These are phyloP conservation scores for Chenopodium quinoa DNA, from an alignment of 148 eudicot genomes.

Conservation along the genomic window DNA sequence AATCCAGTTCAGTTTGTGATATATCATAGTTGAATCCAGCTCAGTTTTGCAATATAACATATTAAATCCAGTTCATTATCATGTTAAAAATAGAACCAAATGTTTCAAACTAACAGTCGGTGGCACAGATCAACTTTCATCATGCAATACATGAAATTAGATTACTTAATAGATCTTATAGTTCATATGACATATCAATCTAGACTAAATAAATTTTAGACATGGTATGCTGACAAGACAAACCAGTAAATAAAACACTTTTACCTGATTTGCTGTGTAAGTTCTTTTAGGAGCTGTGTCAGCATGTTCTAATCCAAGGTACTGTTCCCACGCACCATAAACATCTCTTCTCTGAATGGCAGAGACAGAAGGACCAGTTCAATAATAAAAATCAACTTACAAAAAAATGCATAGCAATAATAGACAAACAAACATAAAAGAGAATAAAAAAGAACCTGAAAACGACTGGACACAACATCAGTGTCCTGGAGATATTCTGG, in stretches of 20 bases:
- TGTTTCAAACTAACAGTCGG: not conserved
- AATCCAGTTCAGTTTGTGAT: too few relatives aligned
- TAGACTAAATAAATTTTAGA: not conserved
- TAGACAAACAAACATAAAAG: not conserved
- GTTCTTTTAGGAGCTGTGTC: conserved; percentile 81
- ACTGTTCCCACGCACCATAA: conserved; percentile 97
- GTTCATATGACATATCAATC: not conserved
- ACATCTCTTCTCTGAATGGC: conserved; percentile 71
- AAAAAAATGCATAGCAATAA: not conserved
- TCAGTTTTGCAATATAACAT: not conserved
- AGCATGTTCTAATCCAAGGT: conserved; percentile 88
- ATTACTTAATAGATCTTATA: too few relatives aligned
- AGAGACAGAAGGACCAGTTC: not conserved
- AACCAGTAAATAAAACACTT: conserved; percentile 8
- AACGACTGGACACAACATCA: conserved; percentile 59
- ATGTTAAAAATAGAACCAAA: not conserved
- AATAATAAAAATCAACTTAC: not conserved
- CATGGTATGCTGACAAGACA: not conserved
- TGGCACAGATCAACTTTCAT: not conserved
- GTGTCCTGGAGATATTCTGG: conserved; percentile 71
- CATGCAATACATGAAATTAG: not conserved
- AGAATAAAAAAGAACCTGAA: conserved; percentile 39
- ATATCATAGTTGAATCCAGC: not conserved
- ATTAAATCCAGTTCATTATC: not conserved
- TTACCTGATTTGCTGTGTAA: conserved; percentile 64